Conservation (phyloP, 1,139 yeast genomes). For the Hyphopichia pseudoburtonii region DNA sequence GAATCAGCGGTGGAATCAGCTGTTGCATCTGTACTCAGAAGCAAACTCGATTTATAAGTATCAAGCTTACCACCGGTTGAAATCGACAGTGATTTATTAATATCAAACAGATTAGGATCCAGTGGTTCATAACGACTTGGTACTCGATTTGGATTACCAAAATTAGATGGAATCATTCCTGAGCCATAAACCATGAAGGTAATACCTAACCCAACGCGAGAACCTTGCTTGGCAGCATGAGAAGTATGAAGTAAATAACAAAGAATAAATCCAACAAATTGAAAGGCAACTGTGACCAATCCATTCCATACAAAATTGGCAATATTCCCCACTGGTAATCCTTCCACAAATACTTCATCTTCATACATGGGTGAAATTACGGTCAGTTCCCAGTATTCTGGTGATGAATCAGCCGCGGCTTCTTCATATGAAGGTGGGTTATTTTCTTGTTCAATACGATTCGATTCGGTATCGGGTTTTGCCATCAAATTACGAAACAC, state of each 20-base stretch:
- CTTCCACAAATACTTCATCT: conserved; percentile 92
- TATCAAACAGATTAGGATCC: conserved; percentile 57
- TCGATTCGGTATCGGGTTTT: conserved; percentile 64
- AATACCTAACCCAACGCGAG: conserved; percentile 88
- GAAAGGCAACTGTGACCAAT: conserved; percentile 85
- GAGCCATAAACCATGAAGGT: conserved; percentile 80
- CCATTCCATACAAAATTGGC: conserved; percentile 89
- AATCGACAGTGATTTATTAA: conserved; percentile 36
- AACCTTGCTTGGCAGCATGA: conserved; percentile 96
- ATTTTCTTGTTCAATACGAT: conserved; percentile 37
- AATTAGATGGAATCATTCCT: conserved; percentile 63
- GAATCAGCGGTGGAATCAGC: conserved; percentile 6
- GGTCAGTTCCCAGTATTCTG: conserved; percentile 96
- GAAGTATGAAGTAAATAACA: conserved; percentile 93
- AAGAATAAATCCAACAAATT: conserved; percentile 87
- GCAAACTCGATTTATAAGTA: conserved; percentile 39
- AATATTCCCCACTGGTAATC: conserved; percentile 92
- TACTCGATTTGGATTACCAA: conserved; percentile 39
- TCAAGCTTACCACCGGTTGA: conserved; percentile 44
- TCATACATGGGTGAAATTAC: conserved; percentile 78
- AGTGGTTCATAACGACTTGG: conserved; percentile 50
- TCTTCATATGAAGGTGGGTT: conserved; percentile 94
- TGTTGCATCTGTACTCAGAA: neutral
- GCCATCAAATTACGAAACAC: conserved; percentile 91
- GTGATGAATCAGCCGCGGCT: conserved; percentile 92